phyloP scores from a whole-genome alignment of 768 basidiomycete genomes.

The Termitomyces sp. region DNA sequence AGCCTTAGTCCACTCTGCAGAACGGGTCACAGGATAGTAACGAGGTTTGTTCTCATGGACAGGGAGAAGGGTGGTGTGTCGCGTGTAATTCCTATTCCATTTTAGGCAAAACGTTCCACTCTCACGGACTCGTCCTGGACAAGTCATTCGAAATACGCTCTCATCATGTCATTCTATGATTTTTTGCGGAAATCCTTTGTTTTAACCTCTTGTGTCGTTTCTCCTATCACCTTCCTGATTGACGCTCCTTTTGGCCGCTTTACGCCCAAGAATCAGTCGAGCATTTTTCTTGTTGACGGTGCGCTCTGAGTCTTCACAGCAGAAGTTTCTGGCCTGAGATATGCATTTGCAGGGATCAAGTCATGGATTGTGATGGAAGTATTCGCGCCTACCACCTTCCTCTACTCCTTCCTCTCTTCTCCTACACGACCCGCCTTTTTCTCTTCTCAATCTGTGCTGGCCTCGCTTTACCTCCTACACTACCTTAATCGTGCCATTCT shows the following conservation, averaged over 20 bases:
- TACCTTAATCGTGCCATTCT: conserved; percentile 72
- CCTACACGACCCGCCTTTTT: conserved; percentile 30
- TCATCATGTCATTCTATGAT: conserved; percentile 7
- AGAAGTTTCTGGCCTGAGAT: not conserved
- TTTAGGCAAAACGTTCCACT: too few species aligned
- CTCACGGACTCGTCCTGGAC: too few species aligned
- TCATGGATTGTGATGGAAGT: conserved; percentile 82
- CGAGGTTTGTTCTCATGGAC: too few species aligned
- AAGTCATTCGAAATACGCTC: not conserved
- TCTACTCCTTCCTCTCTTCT: conserved; percentile 40
- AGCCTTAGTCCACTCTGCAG: too few species aligned
- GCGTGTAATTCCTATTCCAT: too few species aligned
- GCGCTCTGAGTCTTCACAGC: conserved; percentile 4
- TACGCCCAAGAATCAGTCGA: conserved; percentile 32
- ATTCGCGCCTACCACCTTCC: conserved; percentile 50
- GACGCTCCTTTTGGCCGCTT: conserved; percentile 68
- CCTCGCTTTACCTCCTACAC: conserved; percentile 60
- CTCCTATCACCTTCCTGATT: conserved; percentile 30
- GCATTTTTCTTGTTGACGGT: conserved; percentile 54
- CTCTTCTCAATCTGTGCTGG: conserved; percentile 44
- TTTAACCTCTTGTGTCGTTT: not conserved
- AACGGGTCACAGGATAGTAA: too few species aligned
- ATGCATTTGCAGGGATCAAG: conserved; percentile 17
- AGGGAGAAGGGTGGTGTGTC: too few species aligned
- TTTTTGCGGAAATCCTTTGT: conserved; percentile 11